phyloP scores from a whole-genome alignment of 2,329 filamentous ascomycete species.

The Ceratocystis papillata region DNA sequence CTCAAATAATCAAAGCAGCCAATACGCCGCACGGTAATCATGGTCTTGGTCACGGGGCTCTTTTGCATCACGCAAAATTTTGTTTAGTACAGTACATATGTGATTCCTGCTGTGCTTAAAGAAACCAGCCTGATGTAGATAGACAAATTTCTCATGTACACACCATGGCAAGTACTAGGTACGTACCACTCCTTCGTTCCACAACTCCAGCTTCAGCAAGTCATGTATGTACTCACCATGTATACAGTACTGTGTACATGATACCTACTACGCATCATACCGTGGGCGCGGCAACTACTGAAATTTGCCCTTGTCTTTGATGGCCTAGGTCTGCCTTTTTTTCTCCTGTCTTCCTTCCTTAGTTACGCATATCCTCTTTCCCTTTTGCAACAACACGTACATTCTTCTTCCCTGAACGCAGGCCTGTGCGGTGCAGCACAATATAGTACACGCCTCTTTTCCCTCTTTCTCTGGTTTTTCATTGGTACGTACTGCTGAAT shows the following conservation, averaged over 20 bases:
- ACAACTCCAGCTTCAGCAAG: not conserved
- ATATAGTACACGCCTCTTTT: not conserved
- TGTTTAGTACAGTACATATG: too few species aligned
- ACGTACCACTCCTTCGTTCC: not conserved
- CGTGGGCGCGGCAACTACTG: not conserved
- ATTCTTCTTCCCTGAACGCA: not conserved
- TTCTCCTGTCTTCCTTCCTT: constrained; percentile 14
- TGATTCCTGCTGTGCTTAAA: not conserved
- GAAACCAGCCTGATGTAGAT: not conserved
- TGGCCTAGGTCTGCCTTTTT: not conserved
- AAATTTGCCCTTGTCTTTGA: constrained; percentile 5
- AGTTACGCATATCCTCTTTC: not conserved
- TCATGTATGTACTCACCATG: not conserved
- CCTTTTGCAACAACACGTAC: not conserved
- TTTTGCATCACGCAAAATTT: too few species aligned
- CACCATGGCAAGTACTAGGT: not conserved
- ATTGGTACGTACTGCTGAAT: not conserved
- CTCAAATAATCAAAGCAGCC: too few species aligned
- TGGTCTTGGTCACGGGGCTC: too few species aligned
- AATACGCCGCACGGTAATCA: too few species aligned
- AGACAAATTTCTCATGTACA: not conserved
- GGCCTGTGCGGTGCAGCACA: not conserved
- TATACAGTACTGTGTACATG: not conserved
- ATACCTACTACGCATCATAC: not conserved
- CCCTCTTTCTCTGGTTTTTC: constrained; percentile 4